Base-by-base conservation (phyloP, 495 filamentous ascomycete genomes). In the Penicillium manginii region DNA sequence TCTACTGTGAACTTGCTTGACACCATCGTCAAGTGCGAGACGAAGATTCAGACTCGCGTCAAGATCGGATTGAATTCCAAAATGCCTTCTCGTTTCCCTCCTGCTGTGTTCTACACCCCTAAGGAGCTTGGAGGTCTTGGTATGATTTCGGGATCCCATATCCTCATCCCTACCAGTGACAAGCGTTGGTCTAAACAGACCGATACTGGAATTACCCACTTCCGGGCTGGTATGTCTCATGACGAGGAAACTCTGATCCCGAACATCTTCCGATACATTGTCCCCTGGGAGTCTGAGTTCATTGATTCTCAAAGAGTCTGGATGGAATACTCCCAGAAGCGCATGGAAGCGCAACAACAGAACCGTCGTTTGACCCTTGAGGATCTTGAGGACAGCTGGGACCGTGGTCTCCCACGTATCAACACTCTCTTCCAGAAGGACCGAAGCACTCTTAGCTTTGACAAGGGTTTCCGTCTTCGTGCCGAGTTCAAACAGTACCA, bases 361-460 rank as follows among this genome's bases (percentile, higher is more conserved):
- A 99, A 99, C 70, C 85, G 96, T 31, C 86, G 96, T 55, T 79
- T 99, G 52, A 98, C 96, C 1, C 79, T 99, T 18, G 96, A 99
- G 73, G 96, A 99, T 79, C 77, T 99, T 35, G 96, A 99, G 64
- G 96, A 99, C 73, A 97, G 92, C 76, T 99, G 96, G 96, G 96
- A 99, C 72, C 90, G 96, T 60, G 96, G 96, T 76, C 80, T 99
- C 58, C 96, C 96, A 12, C 91, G 96, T 77, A 99, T 99, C 77
- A 99, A 99, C 71, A 99, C 96, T 0, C 83, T 99, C 10, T 99
- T 99, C 85, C 96, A 99, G 74, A 99, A 99, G 73, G 96, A 99
- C 66, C 84, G 96, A 62, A 97, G 92, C 74, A 99, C 96, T 0
- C 81, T 99, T 57, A 96, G 91, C 67, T 99, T 99, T 69, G 96